Base-by-base conservation (phyloP, 495 filamentous ascomycete genomes). In the Xylaria telfairii region DNA sequence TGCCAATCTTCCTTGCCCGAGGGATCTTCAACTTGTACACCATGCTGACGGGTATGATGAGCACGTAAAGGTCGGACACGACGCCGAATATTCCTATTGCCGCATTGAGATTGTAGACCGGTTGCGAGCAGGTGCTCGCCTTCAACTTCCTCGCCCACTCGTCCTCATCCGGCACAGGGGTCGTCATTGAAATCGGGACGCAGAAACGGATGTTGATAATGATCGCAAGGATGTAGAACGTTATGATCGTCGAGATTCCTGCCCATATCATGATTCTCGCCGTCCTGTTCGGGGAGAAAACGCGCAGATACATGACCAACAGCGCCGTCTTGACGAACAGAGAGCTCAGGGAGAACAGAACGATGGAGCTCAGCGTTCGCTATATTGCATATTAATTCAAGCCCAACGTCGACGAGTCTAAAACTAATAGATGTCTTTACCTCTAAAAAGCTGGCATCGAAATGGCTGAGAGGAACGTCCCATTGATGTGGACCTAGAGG, bases 401-500 rank as follows among this genome's bases (percentile, higher is more conserved):
- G 21, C 1, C 0, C 17, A 47, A 32, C 21, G 15, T 53, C 32
- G 37, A 54, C 37, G 26, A 26, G n/a, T 24, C 24, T 3, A 8
- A 10, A 3, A 1, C 8, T 42, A 19, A 26, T 34, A n/a, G 21
- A 15, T 46, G 37, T 10, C 24, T 24, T 41, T 39, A 71, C 69
- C 41, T 66, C 53, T 17, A 68, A 13, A 19, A 57, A 34, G 39
- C 47, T 66, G 4, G 44, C 57, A 24, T 74, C 51, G 46, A 68
- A 53, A 26, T 53, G 54, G 28, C 39, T 68, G 13, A 73, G 46
- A 46, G 59, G 65, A 3, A 74, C 68, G 41, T 74, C 34, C 72
- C 72, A 74, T 54, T 74, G 72, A 51, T 74, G 72, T 3, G 57
- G 68, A 17, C 72, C 72, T 0, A 74, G 34, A 0, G 68, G 68